Evolutionary conservation across 169 alveolate genomes (phyloP).

Genomic region (Babesia microti): DNA sequence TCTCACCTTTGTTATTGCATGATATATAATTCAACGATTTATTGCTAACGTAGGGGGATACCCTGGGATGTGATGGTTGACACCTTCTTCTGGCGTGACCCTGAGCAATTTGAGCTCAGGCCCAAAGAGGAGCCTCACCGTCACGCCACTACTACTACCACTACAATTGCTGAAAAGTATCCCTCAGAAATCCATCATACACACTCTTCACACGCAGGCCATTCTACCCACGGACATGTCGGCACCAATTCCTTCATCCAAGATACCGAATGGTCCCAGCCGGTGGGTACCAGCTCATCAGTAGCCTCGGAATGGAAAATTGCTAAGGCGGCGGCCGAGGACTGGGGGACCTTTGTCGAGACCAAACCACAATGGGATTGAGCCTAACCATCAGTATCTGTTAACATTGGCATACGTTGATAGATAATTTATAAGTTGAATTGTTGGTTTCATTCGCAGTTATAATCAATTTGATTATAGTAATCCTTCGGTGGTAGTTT

Average conservation of each 20-base stretch:
- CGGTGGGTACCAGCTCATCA: constrained; percentile 14
- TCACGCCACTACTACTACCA: no score
- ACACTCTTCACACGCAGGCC: no score
- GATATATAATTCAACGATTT: no score
- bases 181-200: no score
- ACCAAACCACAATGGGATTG: constrained; percentile 39
- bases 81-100: constrained; percentile 86
- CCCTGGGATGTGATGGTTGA: constrained; percentile 89
- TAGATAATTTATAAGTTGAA: not conserved
- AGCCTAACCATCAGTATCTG: not conserved
- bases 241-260: constrained; percentile 4
- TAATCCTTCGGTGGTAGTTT: not conserved
- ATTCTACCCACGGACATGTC: constrained; percentile 17
- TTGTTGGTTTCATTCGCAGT: not conserved
- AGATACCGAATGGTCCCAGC: constrained; percentile 37
- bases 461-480: not conserved
- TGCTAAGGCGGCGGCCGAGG: constrained; percentile 39
- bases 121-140: no score
- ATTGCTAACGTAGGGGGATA: constrained; percentile 59
- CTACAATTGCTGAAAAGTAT: no score
- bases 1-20: no score
- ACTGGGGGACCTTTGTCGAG: constrained; percentile 48
- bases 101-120: constrained; percentile 75
- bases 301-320: constrained; percentile 43
- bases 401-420: not conserved